Evolutionary conservation across 805 yeast species (phyloP), one percentile per base, ranked within the genome.

Genomic region (Brettanomyces naardenensis): DNA sequence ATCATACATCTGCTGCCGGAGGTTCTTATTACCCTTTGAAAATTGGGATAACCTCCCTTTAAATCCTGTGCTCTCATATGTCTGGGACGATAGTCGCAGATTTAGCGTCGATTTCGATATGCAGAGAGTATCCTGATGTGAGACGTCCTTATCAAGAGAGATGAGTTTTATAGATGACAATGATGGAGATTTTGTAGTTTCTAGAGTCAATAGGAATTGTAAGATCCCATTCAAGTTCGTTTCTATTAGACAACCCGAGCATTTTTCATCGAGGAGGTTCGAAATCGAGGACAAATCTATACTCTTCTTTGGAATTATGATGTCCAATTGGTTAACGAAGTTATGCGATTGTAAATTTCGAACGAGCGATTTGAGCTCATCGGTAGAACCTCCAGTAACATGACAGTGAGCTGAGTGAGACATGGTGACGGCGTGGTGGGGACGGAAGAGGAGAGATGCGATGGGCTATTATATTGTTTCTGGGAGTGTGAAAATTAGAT

Each of bases 11-110:
- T 49, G 48, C 10, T 33, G 39, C 21, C 37, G 39, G 5, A 45
- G 35, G 14, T 43, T 47, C 31, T 38, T 48, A 33, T 53, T 51
- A 3, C 58, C 59, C 13, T 38, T 36, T 1, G 59, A 53, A 9
- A 49, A 42, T 2, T 39, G 44, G 2, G 65, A 48, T 30, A 40
- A 39, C 13, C 39, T 46, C 2, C 66, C 67, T 7, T 40, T 39
- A 5, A 66, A 43, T 1, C 71, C 71, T 1, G 64, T 51, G 27
- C 44, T 42, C 23, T 46, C 41, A 42, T 62, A 65, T 1, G 53
- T 42, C 7, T 52, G 59, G 7, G 50, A 38, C 7, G 62, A 51
- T 11, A 65, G 38, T 6, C 58, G 56, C 19, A 66, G 27, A 15
- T 49, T 45, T 23, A 65, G 36, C 1, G 30, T 23, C 6, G 62